A percentile compares a stretch with the other conserved stretches of the same genome.
Conservation (phyloP, 805 yeast species). For the Candida manassasensis region DNA sequence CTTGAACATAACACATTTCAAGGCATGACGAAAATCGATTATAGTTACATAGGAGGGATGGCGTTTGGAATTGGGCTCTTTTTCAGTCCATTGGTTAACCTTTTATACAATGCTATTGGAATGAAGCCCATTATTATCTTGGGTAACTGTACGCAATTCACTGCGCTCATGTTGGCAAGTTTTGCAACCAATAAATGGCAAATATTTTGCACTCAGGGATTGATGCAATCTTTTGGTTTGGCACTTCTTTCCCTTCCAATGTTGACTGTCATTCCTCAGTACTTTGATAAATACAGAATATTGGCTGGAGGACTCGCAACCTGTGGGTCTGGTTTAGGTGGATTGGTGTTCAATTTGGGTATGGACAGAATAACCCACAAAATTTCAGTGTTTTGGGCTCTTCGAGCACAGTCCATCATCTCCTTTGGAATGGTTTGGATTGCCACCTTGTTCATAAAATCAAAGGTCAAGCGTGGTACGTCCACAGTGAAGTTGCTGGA, state of each 20-base stretch:
- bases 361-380: conserved; percentile 40
- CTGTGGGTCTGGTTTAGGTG: conserved; percentile 53
- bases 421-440: conserved; percentile 24
- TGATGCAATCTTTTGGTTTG: conserved; percentile 54
- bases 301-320: conserved; percentile 45
- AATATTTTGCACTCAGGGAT: conserved; percentile 63
- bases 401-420: conserved; percentile 43
- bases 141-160: conserved; percentile 50
- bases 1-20: conserved; percentile 45
- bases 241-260: conserved; percentile 58
- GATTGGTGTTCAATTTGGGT: conserved; percentile 45
- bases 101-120: conserved; percentile 41
- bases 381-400: conserved; percentile 44
- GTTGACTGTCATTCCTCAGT: conserved; percentile 58
- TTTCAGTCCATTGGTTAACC: conserved; percentile 49
- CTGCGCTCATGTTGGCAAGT: conserved; percentile 56
- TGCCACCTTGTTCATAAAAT: conserved; percentile 15
- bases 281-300: conserved; percentile 63
- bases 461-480: conserved; percentile 13
- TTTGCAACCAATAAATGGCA: conserved; percentile 61
- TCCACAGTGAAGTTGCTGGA: conserved; percentile 14
- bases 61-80: conserved; percentile 53
- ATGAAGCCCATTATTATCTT: conserved; percentile 34
- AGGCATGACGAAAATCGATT: conserved; percentile 55
- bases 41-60: conserved; percentile 65